Percentiles rank a stretch among this genome's conserved stretches.
phyloP scores from a whole-genome alignment of 2,329 filamentous ascomycete genomes.

The Venturia nashicola region DNA sequence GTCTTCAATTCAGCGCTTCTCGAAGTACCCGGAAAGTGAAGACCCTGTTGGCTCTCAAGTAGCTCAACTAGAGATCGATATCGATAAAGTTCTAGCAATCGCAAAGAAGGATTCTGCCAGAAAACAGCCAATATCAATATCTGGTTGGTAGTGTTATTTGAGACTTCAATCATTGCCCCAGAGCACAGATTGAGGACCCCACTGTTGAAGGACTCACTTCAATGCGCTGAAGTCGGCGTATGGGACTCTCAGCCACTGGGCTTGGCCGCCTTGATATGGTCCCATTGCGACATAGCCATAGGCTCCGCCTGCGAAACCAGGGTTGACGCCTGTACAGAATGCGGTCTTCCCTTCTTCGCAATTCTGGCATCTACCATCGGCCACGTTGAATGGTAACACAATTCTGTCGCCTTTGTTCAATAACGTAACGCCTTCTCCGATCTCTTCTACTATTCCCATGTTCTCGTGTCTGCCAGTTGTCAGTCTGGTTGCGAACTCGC shows the following conservation, averaged over 20 bases:
- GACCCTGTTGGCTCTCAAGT: no score
- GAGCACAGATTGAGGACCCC: no score
- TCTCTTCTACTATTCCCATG: conserved; percentile 45
- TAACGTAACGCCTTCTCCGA: conserved; percentile 46
- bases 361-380: conserved; percentile 50
- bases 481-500: background rate
- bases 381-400: conserved; percentile 54
- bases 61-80: no score
- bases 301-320: conserved; percentile 46
- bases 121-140: no score
- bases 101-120: no score
- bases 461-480: conserved; percentile 38
- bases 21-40: no score
- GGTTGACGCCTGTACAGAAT: conserved; percentile 53
- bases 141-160: no score
- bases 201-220: conserved; percentile 17
- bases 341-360: conserved; percentile 53
- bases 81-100: no score
- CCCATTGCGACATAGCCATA: conserved; percentile 53
- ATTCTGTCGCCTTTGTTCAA: conserved; percentile 52
- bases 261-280: conserved; percentile 43
- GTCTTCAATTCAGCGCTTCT: no score
- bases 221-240: conserved; percentile 57
- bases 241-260: conserved; percentile 52
- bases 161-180: no score